Percentiles rank a stretch among this genome's conserved stretches.
These are phyloP conservation scores for Thielaviopsis populi DNA, from an alignment of 2,329 filamentous ascomycete species.

Conservation along the genomic window DNA sequence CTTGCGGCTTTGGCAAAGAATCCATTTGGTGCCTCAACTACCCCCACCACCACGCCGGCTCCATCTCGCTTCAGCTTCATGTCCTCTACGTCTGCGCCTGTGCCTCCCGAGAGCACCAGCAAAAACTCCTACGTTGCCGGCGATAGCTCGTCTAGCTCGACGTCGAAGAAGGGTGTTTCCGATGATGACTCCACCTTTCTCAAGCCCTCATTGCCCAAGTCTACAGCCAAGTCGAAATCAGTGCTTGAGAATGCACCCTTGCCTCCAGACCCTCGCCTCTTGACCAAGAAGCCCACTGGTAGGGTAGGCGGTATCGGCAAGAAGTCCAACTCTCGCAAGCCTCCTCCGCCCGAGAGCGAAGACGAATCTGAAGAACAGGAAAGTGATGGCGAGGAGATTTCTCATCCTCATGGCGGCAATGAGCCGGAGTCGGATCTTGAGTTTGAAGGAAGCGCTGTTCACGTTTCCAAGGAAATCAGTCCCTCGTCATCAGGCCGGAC, in stretches of 20 bases:
- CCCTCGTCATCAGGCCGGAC: slow-evolving; percentile 39
- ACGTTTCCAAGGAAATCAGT: slow-evolving; percentile 45
- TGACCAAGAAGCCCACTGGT: slow-evolving; percentile 20
- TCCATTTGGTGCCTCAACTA: slow-evolving; percentile 26
- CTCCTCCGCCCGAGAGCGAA: slow-evolving; percentile 22
- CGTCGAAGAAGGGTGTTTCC: slow-evolving; percentile 14
- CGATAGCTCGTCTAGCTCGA: slow-evolving; percentile 34
- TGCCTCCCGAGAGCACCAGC: slow-evolving; percentile 42
- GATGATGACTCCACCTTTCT: slow-evolving; percentile 14
- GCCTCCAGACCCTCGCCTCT: slow-evolving; percentile 30
- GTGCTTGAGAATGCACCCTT: slow-evolving; percentile 25
- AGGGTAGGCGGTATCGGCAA: slow-evolving; percentile 5
- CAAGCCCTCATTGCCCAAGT: slow-evolving; percentile 9
- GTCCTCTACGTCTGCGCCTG: slow-evolving; percentile 25
- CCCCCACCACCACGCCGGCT: slow-evolving; percentile 38
- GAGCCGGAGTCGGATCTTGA: slow-evolving; percentile 34
- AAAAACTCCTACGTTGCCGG: slow-evolving; percentile 35
- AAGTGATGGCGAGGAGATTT: slow-evolving; percentile 26
- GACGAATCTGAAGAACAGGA: slow-evolving; percentile 27
- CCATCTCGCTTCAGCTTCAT: slow-evolving; percentile 32
- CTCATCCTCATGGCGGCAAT: slow-evolving; percentile 30
- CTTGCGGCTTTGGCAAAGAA: slow-evolving; percentile 1
- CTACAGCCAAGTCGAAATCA: slow-evolving; percentile 19
- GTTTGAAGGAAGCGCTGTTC: slow-evolving; percentile 43
- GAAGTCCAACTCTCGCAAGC: slow-evolving; percentile 7